Evolutionary conservation across 352 stramenopile genomes (phyloP).

Genomic region (Phytopythium aichiense): DNA sequence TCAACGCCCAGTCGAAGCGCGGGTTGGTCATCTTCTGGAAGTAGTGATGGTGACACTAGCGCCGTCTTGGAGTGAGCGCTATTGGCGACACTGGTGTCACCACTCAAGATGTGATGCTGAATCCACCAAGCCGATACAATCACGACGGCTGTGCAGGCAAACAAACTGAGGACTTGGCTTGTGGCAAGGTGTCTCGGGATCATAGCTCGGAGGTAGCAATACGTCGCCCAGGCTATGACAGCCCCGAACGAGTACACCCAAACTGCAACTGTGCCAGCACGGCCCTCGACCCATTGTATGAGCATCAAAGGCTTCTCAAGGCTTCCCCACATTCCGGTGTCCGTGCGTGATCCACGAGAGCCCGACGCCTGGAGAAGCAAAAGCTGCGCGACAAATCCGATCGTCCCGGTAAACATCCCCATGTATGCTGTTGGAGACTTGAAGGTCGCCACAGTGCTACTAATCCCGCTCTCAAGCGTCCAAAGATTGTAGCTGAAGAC

Average conservation of each 20-base stretch:
- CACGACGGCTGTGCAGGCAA: conserved; percentile 30
- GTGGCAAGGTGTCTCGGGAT: conserved; percentile 23
- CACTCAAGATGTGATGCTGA: conserved; percentile 38
- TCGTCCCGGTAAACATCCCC: conserved; percentile 41
- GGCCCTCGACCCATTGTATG: conserved; percentile 9
- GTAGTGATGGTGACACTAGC: neutral
- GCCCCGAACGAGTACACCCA: conserved; percentile 18
- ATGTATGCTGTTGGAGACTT: conserved; percentile 28
- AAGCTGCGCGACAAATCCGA: conserved; percentile 42
- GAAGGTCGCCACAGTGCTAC: neutral
- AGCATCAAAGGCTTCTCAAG: conserved; percentile 9
- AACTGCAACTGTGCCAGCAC: conserved; percentile 5
- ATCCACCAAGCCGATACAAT: conserved; percentile 38
- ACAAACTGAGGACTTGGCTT: conserved; percentile 23
- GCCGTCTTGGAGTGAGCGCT: neutral
- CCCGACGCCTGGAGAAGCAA: conserved; percentile 40
- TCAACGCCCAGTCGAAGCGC: conserved; percentile 19
- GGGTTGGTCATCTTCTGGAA: neutral
- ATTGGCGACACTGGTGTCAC: neutral
- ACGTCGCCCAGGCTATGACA: conserved; percentile 14
- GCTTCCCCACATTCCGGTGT: neutral
- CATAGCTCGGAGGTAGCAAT: conserved; percentile 24
- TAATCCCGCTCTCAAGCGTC: conserved; percentile 17
- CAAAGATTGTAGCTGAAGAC: conserved; percentile 48
- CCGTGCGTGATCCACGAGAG: conserved; percentile 1